Evolutionary conservation across 78 protist genomes (phyloP).

Genomic region (Monosiga brevicollis): DNA sequence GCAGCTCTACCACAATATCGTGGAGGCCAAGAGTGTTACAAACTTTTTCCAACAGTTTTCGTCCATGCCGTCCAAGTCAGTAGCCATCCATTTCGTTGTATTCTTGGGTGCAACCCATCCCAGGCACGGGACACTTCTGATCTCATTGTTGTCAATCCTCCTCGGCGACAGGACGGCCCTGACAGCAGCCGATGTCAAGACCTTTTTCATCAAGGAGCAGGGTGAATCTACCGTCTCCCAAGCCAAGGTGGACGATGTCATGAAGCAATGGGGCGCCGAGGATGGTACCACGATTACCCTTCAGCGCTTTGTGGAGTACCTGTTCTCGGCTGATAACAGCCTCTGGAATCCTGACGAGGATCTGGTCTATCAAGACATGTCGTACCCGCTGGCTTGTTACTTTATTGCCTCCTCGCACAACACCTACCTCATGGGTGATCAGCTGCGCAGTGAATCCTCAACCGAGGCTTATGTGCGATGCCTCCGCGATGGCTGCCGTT

Average conservation of each 20-base stretch:
- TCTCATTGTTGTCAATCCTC: not conserved
- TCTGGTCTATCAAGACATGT: constrained; percentile 51
- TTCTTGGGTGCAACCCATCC: not conserved
- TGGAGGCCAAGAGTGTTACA: not conserved
- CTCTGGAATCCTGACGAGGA: not conserved
- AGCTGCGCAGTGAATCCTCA: constrained; percentile 32
- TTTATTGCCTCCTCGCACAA: constrained; percentile 74
- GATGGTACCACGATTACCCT: no score
- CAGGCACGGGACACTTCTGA: not conserved
- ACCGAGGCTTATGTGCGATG: constrained; percentile 43
- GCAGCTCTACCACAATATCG: not conserved
- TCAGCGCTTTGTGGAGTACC: not conserved
- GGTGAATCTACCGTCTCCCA: not conserved
- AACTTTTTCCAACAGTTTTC: not conserved
- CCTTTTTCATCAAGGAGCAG: not conserved
- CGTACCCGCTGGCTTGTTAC: constrained; percentile 59
- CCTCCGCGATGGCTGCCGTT: constrained; percentile 48
- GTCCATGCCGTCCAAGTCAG: not conserved
- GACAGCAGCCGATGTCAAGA: not conserved
- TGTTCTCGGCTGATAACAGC: not conserved
- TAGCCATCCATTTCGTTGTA: not conserved
- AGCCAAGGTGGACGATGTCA: not conserved
- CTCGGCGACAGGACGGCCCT: not conserved
- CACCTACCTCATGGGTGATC: constrained; percentile 58
- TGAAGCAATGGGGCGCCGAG: no score